Base-by-base conservation (phyloP, 1,139 yeast species). In the Hanseniaspora uvarum region DNA sequence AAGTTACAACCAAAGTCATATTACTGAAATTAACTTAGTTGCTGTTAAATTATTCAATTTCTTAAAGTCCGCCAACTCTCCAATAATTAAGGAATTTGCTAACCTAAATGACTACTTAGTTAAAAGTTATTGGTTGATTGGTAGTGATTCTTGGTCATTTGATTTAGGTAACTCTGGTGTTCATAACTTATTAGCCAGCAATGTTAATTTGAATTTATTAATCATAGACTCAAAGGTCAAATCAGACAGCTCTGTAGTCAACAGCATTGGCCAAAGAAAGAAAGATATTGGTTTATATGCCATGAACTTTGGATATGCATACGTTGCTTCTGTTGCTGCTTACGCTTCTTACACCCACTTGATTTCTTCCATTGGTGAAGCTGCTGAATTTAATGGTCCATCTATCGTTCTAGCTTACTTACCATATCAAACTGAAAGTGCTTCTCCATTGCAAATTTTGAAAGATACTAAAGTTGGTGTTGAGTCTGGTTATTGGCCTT, bases 261-360 rank as follows among this genome's bases (percentile, higher is more conserved):
- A 52, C 36, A 61, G 66, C 54, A 63, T 67, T 53, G 60, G 68
- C 53, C 57, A 59, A 51, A 80, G 95, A 64, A 89, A 92, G 74
- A 89, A 89, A 71, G 96, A 92, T 67, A 81, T 89, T 60, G 98
- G 97, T 57, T 73, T 89, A 55, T 92, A 87, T 66, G 96, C 96
- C 53, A 86, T 89, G 96, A 87, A 87, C 70, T 87, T 84, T 63
- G 94, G 95, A 58, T 80, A 82, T 57, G 83, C 86, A 53, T 89
- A 88, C 64, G 96, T 89, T 59, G 96, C 97, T 6, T 87, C 96
- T 19, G 92, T 88, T 53, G 97, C 97, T 24, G 83, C 89, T 39
- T 89, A 92, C 68, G 79, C 95, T 1, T 87, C 96, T 1, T 89
- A 89, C 70, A 87, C 96, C 5, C 97, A 92, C 70, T 83, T 89